Evolutionary conservation across 805 yeast genomes (phyloP), one percentile per base, ranked within the genome.

Genomic region (Candida methanosorbosa): DNA sequence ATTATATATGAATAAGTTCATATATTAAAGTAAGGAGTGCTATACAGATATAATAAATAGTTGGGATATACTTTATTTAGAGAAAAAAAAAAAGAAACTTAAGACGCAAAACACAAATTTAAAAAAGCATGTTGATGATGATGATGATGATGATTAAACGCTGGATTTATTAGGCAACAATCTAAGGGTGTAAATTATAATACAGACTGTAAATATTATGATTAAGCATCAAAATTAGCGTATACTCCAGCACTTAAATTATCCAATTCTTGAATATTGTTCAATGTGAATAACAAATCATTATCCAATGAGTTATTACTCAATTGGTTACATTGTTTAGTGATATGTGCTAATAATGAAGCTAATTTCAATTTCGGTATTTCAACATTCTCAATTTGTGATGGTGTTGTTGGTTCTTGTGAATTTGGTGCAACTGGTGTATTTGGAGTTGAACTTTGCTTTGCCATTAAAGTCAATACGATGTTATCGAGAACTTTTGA

Each of bases 161-260:
- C n/a, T n/a, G n/a, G n/a, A n/a, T n/a, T n/a, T n/a, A n/a, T n/a
- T n/a, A n/a, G n/a, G n/a, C n/a, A n/a, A n/a, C n/a, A n/a, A n/a
- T n/a, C n/a, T n/a, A n/a, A n/a, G n/a, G n/a, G n/a, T n/a, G n/a
- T n/a, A n/a, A n/a, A n/a, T n/a, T n/a, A n/a, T n/a, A n/a, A n/a
- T n/a, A n/a, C n/a, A n/a, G n/a, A n/a, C n/a, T n/a, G n/a, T n/a
- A n/a, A n/a, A n/a, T n/a, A n/a, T n/a, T n/a, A 6, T n/a, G 12
- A 9, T 35, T 30, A 49, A 16, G 50, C 44, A 37, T 53, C 57
- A 32, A 82, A 84, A 49, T 86, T 86, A 15, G 95, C 81, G 56
- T 88, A 88, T 8, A 88, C 88, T 44, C 86, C 70, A 4, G 97
- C 97, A 59, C 95, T 80, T 45, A 88, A 69, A 40, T 86, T 95